A percentile compares a stretch with the other conserved stretches of the same genome.
Evolutionary conservation across 805 yeast species (phyloP).

Genomic region (Wickerhamomyces kurtzmanii): DNA sequence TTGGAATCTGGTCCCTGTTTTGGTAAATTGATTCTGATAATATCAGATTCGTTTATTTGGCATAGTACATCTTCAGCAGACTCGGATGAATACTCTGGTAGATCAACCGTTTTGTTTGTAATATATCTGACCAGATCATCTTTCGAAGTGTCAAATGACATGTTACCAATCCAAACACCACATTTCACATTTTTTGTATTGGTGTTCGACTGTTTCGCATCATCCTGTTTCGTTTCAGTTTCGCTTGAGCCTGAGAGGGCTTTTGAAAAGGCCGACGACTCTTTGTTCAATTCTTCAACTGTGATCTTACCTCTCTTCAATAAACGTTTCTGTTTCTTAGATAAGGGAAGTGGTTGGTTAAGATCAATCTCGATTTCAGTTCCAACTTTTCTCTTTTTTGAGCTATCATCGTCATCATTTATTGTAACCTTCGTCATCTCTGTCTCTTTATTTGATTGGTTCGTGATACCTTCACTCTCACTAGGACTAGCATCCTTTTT

Average conservation of each 20-base stretch:
- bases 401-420: conserved; percentile 21
- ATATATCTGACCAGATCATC: conserved; percentile 66
- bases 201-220: conserved; percentile 9
- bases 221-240: too few relatives aligned
- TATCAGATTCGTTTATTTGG: conserved; percentile 42
- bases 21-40: conserved; percentile 78
- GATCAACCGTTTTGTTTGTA: conserved; percentile 41
- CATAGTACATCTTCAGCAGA: conserved; percentile 20
- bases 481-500: not conserved
- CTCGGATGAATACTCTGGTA: conserved; percentile 18
- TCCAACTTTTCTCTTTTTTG: conserved; percentile 25
- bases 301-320: conserved; percentile 69
- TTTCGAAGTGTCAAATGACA: conserved; percentile 73
- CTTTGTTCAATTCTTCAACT: conserved; percentile 37
- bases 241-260: too few relatives aligned
- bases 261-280: too few relatives aligned
- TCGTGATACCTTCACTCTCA: not conserved
- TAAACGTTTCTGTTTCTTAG: conserved; percentile 84
- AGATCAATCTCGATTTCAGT: conserved; percentile 63
- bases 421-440: conserved; percentile 15
- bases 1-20: conserved; percentile 42
- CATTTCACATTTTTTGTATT: conserved; percentile 20
- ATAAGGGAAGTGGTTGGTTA: conserved; percentile 66
- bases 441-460: not conserved
- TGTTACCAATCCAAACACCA: conserved; percentile 94